Percentiles rank a stretch among this genome's conserved stretches.
phyloP scores from a whole-genome alignment of 2,329 filamentous ascomycete species.

The Bipolaris gigantea region DNA sequence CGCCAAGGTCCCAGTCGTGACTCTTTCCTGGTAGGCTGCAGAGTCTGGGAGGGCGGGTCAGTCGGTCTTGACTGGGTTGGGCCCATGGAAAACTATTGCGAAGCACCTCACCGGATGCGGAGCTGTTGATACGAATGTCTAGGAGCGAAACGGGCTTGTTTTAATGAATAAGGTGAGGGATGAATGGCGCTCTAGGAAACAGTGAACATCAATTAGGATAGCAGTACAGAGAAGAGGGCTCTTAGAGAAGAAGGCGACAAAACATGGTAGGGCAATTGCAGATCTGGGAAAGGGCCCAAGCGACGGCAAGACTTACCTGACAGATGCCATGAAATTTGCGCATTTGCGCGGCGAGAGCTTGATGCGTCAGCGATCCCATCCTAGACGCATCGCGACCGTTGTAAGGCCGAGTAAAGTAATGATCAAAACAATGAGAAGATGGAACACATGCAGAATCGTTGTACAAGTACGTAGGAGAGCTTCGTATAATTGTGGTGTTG shows the following conservation, averaged over 20 bases:
- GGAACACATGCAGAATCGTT: no score
- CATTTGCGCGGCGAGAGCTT: slow-evolving; percentile 17
- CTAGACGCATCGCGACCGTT: background rate
- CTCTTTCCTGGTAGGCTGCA: slow-evolving; percentile 5
- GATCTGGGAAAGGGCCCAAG: slow-evolving; percentile 1
- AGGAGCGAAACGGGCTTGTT: background rate
- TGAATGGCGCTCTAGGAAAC: background rate
- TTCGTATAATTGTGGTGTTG: background rate
- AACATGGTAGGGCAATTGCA: background rate
- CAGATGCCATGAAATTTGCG: slow-evolving; percentile 14
- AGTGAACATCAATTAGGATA: background rate
- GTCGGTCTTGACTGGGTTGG: slow-evolving; percentile 6
- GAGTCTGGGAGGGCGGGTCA: background rate
- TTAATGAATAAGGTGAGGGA: background rate
- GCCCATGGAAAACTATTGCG: slow-evolving; percentile 10
- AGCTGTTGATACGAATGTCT: background rate
- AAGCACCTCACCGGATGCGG: background rate
- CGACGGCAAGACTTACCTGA: slow-evolving; percentile 1
- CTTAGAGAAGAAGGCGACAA: background rate
- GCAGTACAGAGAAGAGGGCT: background rate
- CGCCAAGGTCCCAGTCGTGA: slow-evolving; percentile 12
- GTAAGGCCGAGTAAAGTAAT: no score
- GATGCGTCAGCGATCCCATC: background rate
- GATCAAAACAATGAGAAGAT: no score
- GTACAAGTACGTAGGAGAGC: no score